Evolutionary conservation across 495 filamentous ascomycete genomes (phyloP).

Genomic region (Aspergillus wentii): DNA sequence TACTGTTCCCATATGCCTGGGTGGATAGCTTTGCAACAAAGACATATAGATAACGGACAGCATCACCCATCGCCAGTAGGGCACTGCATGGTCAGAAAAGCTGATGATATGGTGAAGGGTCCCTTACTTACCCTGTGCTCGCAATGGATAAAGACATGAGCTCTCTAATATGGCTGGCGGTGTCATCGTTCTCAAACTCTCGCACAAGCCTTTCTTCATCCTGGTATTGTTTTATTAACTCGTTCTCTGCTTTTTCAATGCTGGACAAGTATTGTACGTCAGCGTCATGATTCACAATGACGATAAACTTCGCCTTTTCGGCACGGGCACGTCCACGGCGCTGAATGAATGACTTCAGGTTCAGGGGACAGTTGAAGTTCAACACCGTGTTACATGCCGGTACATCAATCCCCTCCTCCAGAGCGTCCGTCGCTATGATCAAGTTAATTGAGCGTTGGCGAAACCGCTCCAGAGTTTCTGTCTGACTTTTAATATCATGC

Average conservation of each 20-base stretch:
- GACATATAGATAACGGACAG: conserved; percentile 1
- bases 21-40: conserved; percentile 1
- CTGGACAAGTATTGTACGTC: conserved; percentile 15
- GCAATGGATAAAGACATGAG: conserved; percentile 34
- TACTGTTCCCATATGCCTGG: background rate
- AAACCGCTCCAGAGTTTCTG: conserved; percentile 52
- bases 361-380: conserved; percentile 63
- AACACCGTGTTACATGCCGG: conserved; percentile 72
- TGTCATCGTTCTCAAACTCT: conserved; percentile 32
- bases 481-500: background rate
- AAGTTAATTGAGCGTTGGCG: conserved; percentile 63
- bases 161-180: too few relatives aligned
- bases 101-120: background rate
- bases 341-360: conserved; percentile 75
- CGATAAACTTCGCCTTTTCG: conserved; percentile 56
- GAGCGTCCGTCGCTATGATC: conserved; percentile 67
- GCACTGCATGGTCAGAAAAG: conserved; percentile 1
- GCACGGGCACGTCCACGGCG: conserved; percentile 71
- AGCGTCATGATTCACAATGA: conserved; percentile 42
- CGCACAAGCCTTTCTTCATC: conserved; percentile 53
- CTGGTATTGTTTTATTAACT: conserved; percentile 64
- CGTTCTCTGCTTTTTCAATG: conserved; percentile 55
- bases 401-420: conserved; percentile 85
- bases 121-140: conserved; percentile 35
- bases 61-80: conserved; percentile 3